Conservation (phyloP, 2,329 filamentous ascomycete species). For the Nemania sp. region DNA sequence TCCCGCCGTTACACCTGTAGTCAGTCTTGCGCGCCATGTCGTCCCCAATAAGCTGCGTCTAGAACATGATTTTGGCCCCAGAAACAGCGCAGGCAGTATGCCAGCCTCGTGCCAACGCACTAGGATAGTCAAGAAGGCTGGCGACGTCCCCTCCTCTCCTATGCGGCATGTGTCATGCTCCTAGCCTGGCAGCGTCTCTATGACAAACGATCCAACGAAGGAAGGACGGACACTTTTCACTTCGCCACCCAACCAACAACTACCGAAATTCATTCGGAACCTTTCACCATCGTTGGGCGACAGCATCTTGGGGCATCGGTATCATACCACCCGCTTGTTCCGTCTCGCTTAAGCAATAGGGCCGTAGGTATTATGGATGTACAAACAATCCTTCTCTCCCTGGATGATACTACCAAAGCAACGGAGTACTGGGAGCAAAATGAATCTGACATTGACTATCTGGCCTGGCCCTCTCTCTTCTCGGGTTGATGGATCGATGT, state of each 20-base stretch:
- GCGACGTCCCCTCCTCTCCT: neutral
- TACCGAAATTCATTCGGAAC: neutral
- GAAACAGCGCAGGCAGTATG: neutral
- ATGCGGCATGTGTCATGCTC: slow-evolving; percentile 6
- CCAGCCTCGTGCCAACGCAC: slow-evolving; percentile 16
- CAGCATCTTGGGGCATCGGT: neutral
- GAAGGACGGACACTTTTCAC: neutral
- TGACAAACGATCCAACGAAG: neutral
- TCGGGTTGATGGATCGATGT: neutral
- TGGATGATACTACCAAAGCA: neutral
- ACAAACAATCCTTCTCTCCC: neutral
- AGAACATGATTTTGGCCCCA: slow-evolving; percentile 6
- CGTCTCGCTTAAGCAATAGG: neutral
- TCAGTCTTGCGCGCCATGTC: neutral
- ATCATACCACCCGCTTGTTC: neutral
- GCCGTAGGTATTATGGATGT: neutral
- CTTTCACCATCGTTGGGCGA: neutral
- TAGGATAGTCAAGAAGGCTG: slow-evolving; percentile 12
- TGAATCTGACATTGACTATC: neutral
- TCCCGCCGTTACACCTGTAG: neutral
- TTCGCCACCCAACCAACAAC: neutral
- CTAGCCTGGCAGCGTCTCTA: slow-evolving; percentile 2
- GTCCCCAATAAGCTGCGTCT: neutral
- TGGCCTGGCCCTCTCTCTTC: neutral
- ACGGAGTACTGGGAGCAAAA: neutral